Percentiles rank a stretch among this genome's conserved stretches.
phyloP scores from a whole-genome alignment of 495 filamentous ascomycete species.

The Penicillium bialowiezense region DNA sequence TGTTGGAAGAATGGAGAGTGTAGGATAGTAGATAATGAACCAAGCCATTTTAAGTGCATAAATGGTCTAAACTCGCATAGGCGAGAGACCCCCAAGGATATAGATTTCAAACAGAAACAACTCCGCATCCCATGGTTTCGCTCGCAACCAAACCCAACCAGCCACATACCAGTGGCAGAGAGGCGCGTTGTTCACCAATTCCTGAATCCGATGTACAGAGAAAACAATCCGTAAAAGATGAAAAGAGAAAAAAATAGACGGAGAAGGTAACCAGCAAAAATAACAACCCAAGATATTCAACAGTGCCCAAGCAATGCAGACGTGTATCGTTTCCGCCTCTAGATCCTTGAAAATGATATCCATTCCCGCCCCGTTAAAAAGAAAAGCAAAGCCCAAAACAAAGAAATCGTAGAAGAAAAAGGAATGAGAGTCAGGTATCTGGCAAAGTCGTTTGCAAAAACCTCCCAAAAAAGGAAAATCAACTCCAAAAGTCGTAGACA shows the following conservation, averaged over 20 bases:
- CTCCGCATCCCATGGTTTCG: constrained; percentile 48
- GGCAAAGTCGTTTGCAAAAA: constrained; percentile 30
- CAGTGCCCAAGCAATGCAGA: constrained; percentile 51
- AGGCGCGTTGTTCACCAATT: constrained; percentile 34
- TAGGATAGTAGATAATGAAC: constrained; percentile 18
- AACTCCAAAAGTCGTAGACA: constrained; percentile 37
- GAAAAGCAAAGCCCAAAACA: constrained; percentile 26
- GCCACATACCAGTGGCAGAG: constrained; percentile 31
- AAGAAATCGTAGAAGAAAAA: constrained; percentile 32
- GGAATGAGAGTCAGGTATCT: constrained; percentile 26
- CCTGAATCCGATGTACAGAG: constrained; percentile 44
- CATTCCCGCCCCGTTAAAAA: constrained; percentile 38
- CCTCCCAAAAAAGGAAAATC: constrained; percentile 29
- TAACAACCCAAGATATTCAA: constrained; percentile 39
- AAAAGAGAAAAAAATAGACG: constrained; percentile 22
- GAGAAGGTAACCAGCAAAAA: constrained; percentile 24
- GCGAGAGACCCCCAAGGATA: constrained; percentile 38
- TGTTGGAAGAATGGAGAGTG: constrained; percentile 15
- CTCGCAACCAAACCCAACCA: constrained; percentile 35
- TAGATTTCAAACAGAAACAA: constrained; percentile 37
- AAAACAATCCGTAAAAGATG: constrained; percentile 28
- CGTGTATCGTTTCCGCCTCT: constrained; percentile 56
- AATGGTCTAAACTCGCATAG: constrained; percentile 36
- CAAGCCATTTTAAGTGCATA: constrained; percentile 31
- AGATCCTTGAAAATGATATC: constrained; percentile 45